Conservation (phyloP, 805 yeast species). For the Candida multigemmis region DNA sequence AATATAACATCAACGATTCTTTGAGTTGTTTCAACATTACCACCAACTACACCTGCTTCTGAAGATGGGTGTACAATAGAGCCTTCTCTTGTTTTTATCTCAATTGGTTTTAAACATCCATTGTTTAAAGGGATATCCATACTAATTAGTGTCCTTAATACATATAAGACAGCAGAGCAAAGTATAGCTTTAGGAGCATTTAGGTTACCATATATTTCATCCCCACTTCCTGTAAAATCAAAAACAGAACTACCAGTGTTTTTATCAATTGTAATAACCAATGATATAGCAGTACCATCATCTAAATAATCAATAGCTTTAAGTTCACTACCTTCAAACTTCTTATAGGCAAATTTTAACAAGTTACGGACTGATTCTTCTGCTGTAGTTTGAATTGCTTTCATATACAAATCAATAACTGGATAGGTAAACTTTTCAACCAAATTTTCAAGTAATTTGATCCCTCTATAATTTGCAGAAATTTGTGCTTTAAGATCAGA, state of each 20-base stretch:
- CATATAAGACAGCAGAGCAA: slow-evolving; percentile 80
- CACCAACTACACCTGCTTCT: slow-evolving; percentile 86
- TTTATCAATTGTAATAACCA: slow-evolving; percentile 40
- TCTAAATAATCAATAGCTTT: slow-evolving; percentile 63
- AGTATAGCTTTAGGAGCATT: slow-evolving; percentile 92
- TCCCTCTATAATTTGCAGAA: slow-evolving; percentile 85
- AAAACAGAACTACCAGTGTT: slow-evolving; percentile 56
- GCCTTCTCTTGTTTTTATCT: slow-evolving; percentile 36
- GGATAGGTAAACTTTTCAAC: slow-evolving; percentile 53
- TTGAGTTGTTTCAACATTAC: slow-evolving; percentile 92
- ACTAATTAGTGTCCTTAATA: slow-evolving; percentile 74
- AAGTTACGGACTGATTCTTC: slow-evolving; percentile 24
- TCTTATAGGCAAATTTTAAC: slow-evolving; percentile 20
- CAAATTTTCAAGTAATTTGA: slow-evolving; percentile 49
- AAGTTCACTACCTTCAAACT: slow-evolving; percentile 33
- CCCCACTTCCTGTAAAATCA: slow-evolving; percentile 81
- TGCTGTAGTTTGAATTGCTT: slow-evolving; percentile 26
- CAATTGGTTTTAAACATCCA: slow-evolving; percentile 80
- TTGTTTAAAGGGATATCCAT: slow-evolving; percentile 89
- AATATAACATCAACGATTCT: slow-evolving; percentile 84
- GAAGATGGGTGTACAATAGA: slow-evolving; percentile 58
- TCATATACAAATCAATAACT: slow-evolving; percentile 25
- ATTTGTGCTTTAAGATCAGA: slow-evolving; percentile 49
- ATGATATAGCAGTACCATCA: slow-evolving; percentile 65
- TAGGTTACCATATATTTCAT: slow-evolving; percentile 81